These are phyloP conservation scores for Colletotrichum tabaci DNA, from an alignment of 2,329 filamentous ascomycete species.

Conservation along the genomic window DNA sequence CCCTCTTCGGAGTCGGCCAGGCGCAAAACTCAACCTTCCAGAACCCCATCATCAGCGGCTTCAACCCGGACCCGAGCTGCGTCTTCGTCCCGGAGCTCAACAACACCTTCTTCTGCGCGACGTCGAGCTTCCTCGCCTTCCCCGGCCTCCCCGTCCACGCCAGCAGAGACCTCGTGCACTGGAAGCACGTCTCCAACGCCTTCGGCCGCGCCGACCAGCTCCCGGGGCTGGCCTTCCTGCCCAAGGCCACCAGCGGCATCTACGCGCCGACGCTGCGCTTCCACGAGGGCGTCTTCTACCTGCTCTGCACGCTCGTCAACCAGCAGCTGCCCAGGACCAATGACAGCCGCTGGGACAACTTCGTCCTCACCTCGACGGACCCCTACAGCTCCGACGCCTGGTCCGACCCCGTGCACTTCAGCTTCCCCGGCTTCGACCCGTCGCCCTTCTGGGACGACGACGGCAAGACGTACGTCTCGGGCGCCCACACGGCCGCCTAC, in stretches of 20 bases:
- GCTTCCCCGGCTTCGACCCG: conserved; percentile 58
- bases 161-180: conserved; percentile 65
- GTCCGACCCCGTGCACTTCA: conserved; percentile 48
- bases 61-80: conserved; percentile 64
- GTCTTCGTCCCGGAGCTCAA: conserved; percentile 56
- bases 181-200: conserved; percentile 61
- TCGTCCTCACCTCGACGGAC: conserved; percentile 42
- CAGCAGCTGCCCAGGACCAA: conserved; percentile 26
- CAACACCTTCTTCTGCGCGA: conserved; percentile 66
- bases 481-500: conserved; percentile 49
- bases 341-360: conserved; percentile 38
- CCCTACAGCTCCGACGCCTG: conserved; percentile 45
- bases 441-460: conserved; percentile 70
- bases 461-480: conserved; percentile 66
- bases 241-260: conserved; percentile 54
- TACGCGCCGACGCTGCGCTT: conserved; percentile 65
- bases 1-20: not conserved
- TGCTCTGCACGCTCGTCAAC: conserved; percentile 55
- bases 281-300: conserved; percentile 59
- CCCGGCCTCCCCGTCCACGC: conserved; percentile 68
- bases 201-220: conserved; percentile 59
- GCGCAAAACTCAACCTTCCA: conserved; percentile 47
- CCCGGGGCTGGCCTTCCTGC: conserved; percentile 51
- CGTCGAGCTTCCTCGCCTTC: conserved; percentile 67
- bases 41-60: conserved; percentile 66